Conservation (phyloP, 345 rosid genomes). For the Citrus australasica region DNA sequence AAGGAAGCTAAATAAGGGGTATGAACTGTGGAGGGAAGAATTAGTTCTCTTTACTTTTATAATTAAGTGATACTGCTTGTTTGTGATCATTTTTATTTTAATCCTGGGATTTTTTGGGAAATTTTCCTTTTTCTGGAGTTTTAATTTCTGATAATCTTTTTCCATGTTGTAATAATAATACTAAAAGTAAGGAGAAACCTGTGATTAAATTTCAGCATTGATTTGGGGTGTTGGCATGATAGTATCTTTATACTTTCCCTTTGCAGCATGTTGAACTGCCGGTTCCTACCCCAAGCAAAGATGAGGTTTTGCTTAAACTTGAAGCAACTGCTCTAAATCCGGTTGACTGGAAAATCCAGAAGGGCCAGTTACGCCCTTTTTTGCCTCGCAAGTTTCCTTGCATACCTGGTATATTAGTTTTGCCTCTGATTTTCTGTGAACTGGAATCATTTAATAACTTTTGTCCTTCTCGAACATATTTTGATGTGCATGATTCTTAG, state of each 20-base stretch:
- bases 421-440: not conserved
- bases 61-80: not conserved
- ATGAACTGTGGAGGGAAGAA: too few species aligned
- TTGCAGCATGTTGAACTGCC: conserved; percentile 65
- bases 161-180: not conserved
- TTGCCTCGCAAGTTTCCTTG: conserved; percentile 72
- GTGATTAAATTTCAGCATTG: not conserved
- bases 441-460: not conserved
- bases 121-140: not conserved
- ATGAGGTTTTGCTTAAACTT: conserved; percentile 52
- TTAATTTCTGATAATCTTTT: too few species aligned
- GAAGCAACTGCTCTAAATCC: conserved; percentile 69
- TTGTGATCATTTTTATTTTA: not conserved
- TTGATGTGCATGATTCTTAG: not conserved
- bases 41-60: too few species aligned
- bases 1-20: too few species aligned
- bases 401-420: conserved; percentile 50
- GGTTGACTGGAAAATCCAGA: conserved; percentile 66
- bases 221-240: not conserved
- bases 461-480: too few species aligned
- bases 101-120: not conserved
- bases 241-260: not conserved
- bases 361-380: conserved; percentile 57
- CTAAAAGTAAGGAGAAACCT: not conserved
- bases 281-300: conserved; percentile 43